Evolutionary conservation across 2,329 filamentous ascomycete genomes (phyloP).

Genomic region (Phaeosphaeriaceae sp.): DNA sequence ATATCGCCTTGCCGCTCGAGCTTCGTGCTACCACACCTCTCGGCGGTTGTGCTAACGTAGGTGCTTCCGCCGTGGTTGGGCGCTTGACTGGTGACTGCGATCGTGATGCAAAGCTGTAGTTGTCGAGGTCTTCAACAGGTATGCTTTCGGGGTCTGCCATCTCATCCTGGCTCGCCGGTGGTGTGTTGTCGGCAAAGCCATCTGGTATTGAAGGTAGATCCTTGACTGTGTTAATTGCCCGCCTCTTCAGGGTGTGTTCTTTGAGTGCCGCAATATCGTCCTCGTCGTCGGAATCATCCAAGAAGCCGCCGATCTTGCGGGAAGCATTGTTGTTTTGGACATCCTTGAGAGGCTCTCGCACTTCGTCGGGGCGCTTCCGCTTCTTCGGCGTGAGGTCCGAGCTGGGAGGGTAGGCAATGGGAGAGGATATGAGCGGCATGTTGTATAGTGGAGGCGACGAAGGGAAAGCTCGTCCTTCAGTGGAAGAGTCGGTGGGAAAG

Average conservation of each 20-base stretch:
- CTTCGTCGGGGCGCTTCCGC: conserved; percentile 41
- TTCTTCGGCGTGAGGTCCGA: conserved; percentile 53
- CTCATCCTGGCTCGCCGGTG: conserved; percentile 44
- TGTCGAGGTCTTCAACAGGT: conserved; percentile 36
- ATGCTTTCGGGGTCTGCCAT: conserved; percentile 36
- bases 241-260: conserved; percentile 48
- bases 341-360: conserved; percentile 43
- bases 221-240: conserved; percentile 37
- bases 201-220: conserved; percentile 34
- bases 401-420: conserved; percentile 62
- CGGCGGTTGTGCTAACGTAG: conserved; percentile 24
- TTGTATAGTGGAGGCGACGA: conserved; percentile 60
- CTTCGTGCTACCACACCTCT: conserved; percentile 46
- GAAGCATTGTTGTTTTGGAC: conserved; percentile 41
- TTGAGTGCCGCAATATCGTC: conserved; percentile 47
- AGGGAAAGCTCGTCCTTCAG: conserved; percentile 21
- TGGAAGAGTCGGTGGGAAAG: conserved; percentile 19
- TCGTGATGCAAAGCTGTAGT: conserved; percentile 33
- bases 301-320: conserved; percentile 45
- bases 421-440: conserved; percentile 69
- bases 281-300: conserved; percentile 53
- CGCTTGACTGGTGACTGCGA: conserved; percentile 35
- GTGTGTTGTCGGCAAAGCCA: conserved; percentile 36
- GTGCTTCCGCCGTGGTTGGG: conserved; percentile 13
- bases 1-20: conserved; percentile 64